Evolutionary conservation across 305 asterid genomes (phyloP).

Genomic region (Fraxinus floribunda): DNA sequence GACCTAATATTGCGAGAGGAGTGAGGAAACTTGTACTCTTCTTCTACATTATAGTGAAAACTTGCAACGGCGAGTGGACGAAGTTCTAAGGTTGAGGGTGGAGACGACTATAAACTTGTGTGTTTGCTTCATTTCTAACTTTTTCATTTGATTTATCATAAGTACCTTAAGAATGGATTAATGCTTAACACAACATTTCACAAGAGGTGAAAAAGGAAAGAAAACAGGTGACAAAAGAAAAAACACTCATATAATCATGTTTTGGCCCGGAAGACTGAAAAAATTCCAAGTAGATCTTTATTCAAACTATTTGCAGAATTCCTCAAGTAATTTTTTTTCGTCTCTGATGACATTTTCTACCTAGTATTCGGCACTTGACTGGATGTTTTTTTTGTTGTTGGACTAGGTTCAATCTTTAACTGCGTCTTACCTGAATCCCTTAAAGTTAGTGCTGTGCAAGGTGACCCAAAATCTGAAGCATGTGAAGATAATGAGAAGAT

Average conservation of each 20-base stretch:
- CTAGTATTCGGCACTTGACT: not conserved
- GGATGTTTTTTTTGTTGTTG: not conserved
- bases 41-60: not conserved
- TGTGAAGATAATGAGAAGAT: constrained; percentile 54
- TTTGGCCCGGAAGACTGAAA: not conserved
- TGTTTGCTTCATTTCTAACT: not conserved
- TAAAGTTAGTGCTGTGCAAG: constrained; percentile 63
- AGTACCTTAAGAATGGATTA: not conserved
- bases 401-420: constrained; percentile 67
- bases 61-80: not conserved
- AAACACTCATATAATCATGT: not conserved
- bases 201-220: not conserved
- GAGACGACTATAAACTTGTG: not conserved
- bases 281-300: not conserved
- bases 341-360: not conserved
- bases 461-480: constrained; percentile 46
- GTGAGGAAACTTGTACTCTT: not conserved
- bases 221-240: not conserved
- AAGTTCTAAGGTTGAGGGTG: not conserved
- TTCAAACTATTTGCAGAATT: not conserved
- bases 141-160: not conserved
- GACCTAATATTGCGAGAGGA: not conserved
- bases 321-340: not conserved
- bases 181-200: not conserved
- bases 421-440: constrained; percentile 76